Evolutionary conservation across 192 early-diverging fungal genomes (phyloP).

Genomic region (Coemansia sp.): DNA sequence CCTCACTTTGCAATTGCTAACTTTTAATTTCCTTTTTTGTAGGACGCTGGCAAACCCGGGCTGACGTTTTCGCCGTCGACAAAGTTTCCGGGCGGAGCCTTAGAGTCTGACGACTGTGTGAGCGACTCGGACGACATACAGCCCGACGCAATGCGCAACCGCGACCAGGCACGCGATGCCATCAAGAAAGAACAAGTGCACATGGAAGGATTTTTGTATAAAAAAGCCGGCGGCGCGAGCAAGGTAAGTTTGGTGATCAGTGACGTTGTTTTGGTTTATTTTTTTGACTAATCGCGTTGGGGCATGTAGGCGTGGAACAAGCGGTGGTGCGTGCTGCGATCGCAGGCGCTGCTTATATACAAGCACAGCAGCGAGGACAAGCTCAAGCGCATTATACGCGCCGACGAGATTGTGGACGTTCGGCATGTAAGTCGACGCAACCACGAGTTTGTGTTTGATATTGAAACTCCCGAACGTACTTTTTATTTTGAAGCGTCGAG

Average conservation of each 20-base stretch:
- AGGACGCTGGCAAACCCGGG: conserved; percentile 24
- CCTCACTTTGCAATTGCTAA: too few relatives aligned
- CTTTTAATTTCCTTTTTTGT: conserved; percentile 7
- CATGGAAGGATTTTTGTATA: conserved; percentile 48
- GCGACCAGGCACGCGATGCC: conserved; percentile 41
- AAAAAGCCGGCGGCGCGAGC: conserved; percentile 47
- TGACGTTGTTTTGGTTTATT: neutral
- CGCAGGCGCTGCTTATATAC: conserved; percentile 50
- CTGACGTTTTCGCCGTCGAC: conserved; percentile 50
- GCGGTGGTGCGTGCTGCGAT: conserved; percentile 52
- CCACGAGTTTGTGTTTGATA: conserved; percentile 42
- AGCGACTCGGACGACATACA: conserved; percentile 52
- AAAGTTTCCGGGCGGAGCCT: conserved; percentile 22
- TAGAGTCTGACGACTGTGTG: conserved; percentile 37
- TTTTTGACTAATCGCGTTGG: neutral
- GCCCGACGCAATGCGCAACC: conserved; percentile 21
- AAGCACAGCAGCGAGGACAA: conserved; percentile 43
- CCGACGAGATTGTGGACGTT: conserved; percentile 43
- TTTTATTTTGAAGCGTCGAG: conserved; percentile 53
- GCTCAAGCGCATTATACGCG: conserved; percentile 51
- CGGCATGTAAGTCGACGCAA: conserved; percentile 35
- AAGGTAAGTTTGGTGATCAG: conserved; percentile 30
- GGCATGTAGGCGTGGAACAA: conserved; percentile 47
- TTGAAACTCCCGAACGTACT: conserved; percentile 36
- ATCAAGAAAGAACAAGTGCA: conserved; percentile 50